Evolutionary conservation across 805 yeast species (phyloP), one percentile per base, ranked within the genome.

Genomic region (Brettanomyces nanus): DNA sequence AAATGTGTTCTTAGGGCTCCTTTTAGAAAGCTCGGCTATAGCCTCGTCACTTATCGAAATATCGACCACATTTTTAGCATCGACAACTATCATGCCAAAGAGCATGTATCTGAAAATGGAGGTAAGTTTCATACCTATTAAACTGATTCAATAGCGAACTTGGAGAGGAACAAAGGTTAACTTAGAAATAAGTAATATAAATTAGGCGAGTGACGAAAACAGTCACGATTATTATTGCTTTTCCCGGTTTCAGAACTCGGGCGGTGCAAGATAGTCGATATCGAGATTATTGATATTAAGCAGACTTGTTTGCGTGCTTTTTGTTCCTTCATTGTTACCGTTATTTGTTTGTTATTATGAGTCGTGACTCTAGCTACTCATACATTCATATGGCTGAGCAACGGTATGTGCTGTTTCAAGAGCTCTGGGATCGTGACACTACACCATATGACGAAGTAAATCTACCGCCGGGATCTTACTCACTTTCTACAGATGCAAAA

Each of bases 361-460:
- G 53, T 3, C 40, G 48, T 19, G 65, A 60, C 35, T 52, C 59
- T 2, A 49, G 48, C 6, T 46, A 41, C 19, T 44, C 51, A 6
- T 56, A 51, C 40, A 41, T 53, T 2, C 64, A 61, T 35, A 54
- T 59, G 60, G 41, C 46, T 7, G 45, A 53, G 18, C 61, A 58
- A 3, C 45, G 44, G 9, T 53, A 54, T 36, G 53, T 57, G n/a
- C 33, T 58, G 5, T 57, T 54, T 35, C 46, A 44, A 22, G 63
- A 61, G 39, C 47, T 43, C 22, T 61, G 64, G 65, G 54, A 53
- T 6, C 32, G 43, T 4, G 61, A 58, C 28, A 45, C 39, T 19
- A 38, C 59, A 14, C 54, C 56, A 2, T 59, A 44, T 43, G 64
- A 59, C 33, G 64, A 59, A 31, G 49, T 60, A 3, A 63, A 58